These are phyloP conservation scores for Pythium phragmitis DNA, from an alignment of 352 stramenopile genomes.

Conservation along the genomic window DNA sequence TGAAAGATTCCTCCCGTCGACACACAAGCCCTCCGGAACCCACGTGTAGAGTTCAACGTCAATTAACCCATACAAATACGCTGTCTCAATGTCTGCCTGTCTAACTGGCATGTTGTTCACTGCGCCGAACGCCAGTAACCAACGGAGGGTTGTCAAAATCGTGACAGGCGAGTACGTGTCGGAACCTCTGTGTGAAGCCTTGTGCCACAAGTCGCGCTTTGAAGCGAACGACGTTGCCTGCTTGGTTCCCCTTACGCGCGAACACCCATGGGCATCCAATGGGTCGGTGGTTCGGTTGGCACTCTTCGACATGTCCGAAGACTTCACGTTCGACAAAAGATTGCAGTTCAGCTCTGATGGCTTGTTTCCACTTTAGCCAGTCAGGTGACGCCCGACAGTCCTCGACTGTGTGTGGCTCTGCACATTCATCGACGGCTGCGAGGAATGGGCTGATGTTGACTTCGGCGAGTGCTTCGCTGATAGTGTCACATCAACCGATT, in stretches of 20 bases:
- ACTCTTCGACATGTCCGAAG: slow-evolving; percentile 21
- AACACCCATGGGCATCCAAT: slow-evolving; percentile 22
- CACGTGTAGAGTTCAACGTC: slow-evolving; percentile 16
- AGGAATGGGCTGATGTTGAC: slow-evolving; percentile 19
- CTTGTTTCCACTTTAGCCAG: slow-evolving; percentile 16
- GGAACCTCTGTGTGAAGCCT: slow-evolving; percentile 20
- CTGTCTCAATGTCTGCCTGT: slow-evolving; percentile 27
- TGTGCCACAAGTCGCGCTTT: slow-evolving; percentile 21
- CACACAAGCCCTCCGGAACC: slow-evolving; percentile 15
- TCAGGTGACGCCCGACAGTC: slow-evolving; percentile 13
- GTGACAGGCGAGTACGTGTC: slow-evolving; percentile 29
- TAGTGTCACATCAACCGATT: neutral
- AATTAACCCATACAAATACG: slow-evolving; percentile 22
- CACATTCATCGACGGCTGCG: neutral
- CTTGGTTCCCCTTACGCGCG: slow-evolving; percentile 13
- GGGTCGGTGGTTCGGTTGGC: slow-evolving; percentile 9
- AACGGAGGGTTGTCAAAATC: slow-evolving; percentile 25
- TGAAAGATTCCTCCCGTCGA: slow-evolving; percentile 21
- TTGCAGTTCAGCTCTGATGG: slow-evolving; percentile 16
- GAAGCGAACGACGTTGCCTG: slow-evolving; percentile 12
- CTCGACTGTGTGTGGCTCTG: slow-evolving; percentile 14
- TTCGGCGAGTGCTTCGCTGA: neutral
- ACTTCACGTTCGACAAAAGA: slow-evolving; percentile 19
- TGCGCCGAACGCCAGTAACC: slow-evolving; percentile 25
- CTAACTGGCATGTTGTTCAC: slow-evolving; percentile 16